Evolutionary conservation across 1,139 yeast genomes (phyloP), one percentile per base, ranked within the genome.

Genomic region (Kluyveromyces sp.): DNA sequence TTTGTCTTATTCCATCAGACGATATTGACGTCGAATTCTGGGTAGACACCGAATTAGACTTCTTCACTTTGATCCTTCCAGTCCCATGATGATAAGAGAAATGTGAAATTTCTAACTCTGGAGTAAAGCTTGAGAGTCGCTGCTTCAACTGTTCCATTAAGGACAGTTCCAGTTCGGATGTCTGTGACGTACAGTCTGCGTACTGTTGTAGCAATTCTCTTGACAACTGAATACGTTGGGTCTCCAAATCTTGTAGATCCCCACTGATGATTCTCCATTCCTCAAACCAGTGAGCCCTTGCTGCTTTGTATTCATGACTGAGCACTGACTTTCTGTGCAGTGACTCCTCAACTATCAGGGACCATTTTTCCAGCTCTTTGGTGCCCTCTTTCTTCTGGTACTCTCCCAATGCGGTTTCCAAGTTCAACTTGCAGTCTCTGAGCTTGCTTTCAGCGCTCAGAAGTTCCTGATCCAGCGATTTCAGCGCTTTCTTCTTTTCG

Each of bases 121-220:
- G 53, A 1, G 62, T 60, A 41, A 57, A 61, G n/a, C 51, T 47
- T 3, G 48, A 50, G 18, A 61, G 46, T 26, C 49, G 49, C 40
- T 50, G 55, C 9, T 47, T 53, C 12, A 59, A 42, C 16, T 47
- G 36, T 28, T 60, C 62, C 49, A 57, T 49, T 35, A 53, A 51
- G 1, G 58, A 40, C 39, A 59, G 62, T 41, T 60, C 64, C 12
- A 59, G 36, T 3, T 57, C 45, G 37, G 53, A 45, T 3, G 58
- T 51, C 35, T 61, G 63, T 22, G 50, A 49, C 8, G 54, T 42
- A 3, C 47, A 46, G 15, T 55, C 52, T 2, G 95, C 81, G 61
- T 74, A 89, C 36, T 81, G 83, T 82, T 95, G 94, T 50, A 94
- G 65, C 56, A 83, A 85, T 15, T 83, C 71, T 56, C 88, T 86